Base-by-base conservation (phyloP, 1,284 basidiomycete species). In the Puccinia horiana region DNA sequence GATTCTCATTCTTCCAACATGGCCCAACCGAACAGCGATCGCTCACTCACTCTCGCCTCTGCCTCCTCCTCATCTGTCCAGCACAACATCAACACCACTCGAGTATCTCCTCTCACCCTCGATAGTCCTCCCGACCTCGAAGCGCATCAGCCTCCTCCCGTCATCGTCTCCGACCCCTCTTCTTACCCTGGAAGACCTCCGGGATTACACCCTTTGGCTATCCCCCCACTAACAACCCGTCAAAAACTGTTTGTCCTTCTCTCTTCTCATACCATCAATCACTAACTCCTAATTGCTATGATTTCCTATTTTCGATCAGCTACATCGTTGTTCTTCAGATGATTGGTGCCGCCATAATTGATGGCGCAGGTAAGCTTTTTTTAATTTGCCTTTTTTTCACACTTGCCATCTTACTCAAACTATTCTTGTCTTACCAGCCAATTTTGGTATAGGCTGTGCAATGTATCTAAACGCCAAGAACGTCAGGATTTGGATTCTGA, bases 401-500 rank as follows among this genome's bases (percentile, higher is more conserved):
- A 14, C 11, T 77, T 20, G 32, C 20, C 40, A 5, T 47, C 35
- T n/a, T 35, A 14, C 54, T 16, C 11, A 58, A 47, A 26, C 29
- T 29, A 29, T 47, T 32, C 11, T 12, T 29, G 2, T 29, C 26
- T n/a, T 44, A 0, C 0, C 29, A 80, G 84, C 82, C 12, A 85
- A 85, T 70, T 85, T 85, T 72, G 85, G 83, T 1, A 84, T 85
- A 11, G 85, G 85, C 81, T 85, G 78, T 44, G 74, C 75, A 14
- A 77, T 81, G 77, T 77, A 74, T 63, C 47, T 80, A n/a, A 80
- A 80, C 47, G 78, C 78, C 11, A 80, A 54, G 16, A 70, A 65
- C 20, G 78, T 80, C 5, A 44, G 78, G 40, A 72, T 80, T 42
- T 80, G 78, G 78, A 72, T 73, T 14, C 47, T 80, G 42, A 73